Evolutionary conservation across 495 filamentous ascomycete species (phyloP).

Genomic region (Pyronema domesticum): DNA sequence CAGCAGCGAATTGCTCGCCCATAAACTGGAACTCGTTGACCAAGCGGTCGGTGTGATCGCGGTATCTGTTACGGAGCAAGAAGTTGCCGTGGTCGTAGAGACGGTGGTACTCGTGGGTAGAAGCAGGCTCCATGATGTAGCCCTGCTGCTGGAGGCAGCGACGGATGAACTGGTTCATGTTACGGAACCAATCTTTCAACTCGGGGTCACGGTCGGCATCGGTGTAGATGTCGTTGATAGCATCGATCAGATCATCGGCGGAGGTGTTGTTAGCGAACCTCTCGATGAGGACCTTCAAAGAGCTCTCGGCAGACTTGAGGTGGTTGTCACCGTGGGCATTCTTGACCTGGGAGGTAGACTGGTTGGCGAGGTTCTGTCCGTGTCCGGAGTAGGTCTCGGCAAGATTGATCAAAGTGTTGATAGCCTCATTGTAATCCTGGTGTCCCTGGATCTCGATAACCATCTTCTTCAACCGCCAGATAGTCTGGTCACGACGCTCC

Average conservation of each 20-base stretch:
- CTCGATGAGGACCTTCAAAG: constrained; percentile 75
- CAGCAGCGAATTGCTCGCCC: constrained; percentile 70
- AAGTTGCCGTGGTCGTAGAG: constrained; percentile 77
- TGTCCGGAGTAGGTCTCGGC: constrained; percentile 78
- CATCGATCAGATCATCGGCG: constrained; percentile 63
- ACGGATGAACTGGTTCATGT: constrained; percentile 57
- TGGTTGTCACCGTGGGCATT: constrained; percentile 43
- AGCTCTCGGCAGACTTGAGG: constrained; percentile 53
- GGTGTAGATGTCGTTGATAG: constrained; percentile 73
- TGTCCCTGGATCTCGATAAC: constrained; percentile 87
- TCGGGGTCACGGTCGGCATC: constrained; percentile 83
- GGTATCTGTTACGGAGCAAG: constrained; percentile 77
- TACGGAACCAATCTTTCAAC: constrained; percentile 75
- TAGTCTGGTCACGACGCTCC: constrained; percentile 82
- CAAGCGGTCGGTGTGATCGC: constrained; percentile 69
- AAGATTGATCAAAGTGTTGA: constrained; percentile 64
- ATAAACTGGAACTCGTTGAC: constrained; percentile 81
- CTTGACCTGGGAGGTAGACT: constrained; percentile 48
- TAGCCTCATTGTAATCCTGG: constrained; percentile 74
- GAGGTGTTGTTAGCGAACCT: constrained; percentile 93
- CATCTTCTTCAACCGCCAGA: constrained; percentile 97
- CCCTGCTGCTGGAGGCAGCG: constrained; percentile 75
- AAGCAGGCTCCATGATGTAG: constrained; percentile 69
- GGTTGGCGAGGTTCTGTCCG: constrained; percentile 41
- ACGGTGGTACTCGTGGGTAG: constrained; percentile 65